These are phyloP conservation scores for Anisodus acutangulus DNA, from an alignment of 257 asterid genomes.

Conservation along the genomic window DNA sequence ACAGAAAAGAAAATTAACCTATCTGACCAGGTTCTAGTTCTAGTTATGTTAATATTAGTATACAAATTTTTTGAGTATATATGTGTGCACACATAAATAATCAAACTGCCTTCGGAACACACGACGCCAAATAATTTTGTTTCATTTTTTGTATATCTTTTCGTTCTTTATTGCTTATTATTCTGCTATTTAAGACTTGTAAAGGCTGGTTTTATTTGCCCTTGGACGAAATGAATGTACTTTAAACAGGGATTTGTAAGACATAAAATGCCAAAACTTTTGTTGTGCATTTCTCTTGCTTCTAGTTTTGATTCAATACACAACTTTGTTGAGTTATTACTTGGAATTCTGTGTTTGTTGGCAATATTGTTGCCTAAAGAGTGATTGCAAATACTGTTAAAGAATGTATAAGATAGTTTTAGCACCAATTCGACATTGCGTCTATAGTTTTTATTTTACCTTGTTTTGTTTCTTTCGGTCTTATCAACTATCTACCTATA, in stretches of 20 bases:
- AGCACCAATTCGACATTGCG: no score
- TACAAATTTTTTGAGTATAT: conserved; percentile 30
- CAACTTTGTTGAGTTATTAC: neutral
- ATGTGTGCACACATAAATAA: neutral
- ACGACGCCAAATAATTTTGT: neutral
- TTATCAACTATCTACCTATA: neutral
- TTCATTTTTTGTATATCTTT: neutral
- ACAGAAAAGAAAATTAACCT: conserved; percentile 38
- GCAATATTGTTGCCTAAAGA: neutral
- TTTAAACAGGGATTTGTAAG: neutral
- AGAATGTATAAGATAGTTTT: no score
- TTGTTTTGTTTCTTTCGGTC: neutral
- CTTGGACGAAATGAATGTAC: neutral
- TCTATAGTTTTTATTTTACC: no score
- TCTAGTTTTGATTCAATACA: neutral
- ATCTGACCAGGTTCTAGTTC: conserved; percentile 49
- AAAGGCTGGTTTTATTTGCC: neutral
- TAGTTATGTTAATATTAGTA: conserved; percentile 36
- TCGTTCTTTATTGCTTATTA: no score
- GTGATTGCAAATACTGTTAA: no score
- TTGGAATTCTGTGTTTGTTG: neutral
- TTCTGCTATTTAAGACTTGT: neutral
- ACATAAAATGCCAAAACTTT: neutral
- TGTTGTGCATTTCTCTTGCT: neutral
- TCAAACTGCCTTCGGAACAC: neutral